Evolutionary conservation across 2,329 filamentous ascomycete genomes (phyloP).

Genomic region (Macroventuria anomochaeta): DNA sequence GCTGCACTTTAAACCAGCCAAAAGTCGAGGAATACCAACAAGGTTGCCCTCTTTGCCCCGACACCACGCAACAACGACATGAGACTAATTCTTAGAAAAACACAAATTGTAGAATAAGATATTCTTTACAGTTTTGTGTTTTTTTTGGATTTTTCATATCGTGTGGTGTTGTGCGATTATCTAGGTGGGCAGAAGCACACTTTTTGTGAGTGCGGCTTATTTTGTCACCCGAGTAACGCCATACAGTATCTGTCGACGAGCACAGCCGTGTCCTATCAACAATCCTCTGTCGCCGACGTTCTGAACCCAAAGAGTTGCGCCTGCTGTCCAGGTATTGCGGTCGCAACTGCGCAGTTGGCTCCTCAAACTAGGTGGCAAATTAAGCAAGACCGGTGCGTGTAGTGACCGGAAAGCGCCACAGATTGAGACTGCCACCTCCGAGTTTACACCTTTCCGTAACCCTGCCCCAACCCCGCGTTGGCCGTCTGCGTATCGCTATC

Average conservation of each 20-base stretch:
- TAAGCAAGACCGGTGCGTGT: background rate
- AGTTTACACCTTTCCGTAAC: background rate
- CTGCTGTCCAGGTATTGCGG: background rate
- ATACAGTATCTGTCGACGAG: background rate
- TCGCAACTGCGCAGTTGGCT: background rate
- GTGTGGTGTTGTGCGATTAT: too few relatives aligned
- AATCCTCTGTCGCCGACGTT: background rate
- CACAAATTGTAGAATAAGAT: too few relatives aligned
- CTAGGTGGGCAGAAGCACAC: too few relatives aligned
- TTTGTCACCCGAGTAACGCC: too few relatives aligned
- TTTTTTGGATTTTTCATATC: too few relatives aligned
- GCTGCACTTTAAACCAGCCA: too few relatives aligned
- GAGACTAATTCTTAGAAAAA: too few relatives aligned
- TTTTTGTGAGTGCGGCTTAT: too few relatives aligned
- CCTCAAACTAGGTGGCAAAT: constrained; percentile 4
- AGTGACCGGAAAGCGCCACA: background rate
- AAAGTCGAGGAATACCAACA: too few relatives aligned
- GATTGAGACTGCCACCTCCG: background rate
- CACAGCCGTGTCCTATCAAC: background rate
- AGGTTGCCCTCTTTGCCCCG: too few relatives aligned
- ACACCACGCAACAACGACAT: too few relatives aligned
- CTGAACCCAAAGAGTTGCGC: background rate
- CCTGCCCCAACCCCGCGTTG: background rate
- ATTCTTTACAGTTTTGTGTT: too few relatives aligned
- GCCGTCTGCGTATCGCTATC: background rate